Evolutionary conservation across 768 basidiomycete genomes (phyloP).

Genomic region (Asterophora parasitica): DNA sequence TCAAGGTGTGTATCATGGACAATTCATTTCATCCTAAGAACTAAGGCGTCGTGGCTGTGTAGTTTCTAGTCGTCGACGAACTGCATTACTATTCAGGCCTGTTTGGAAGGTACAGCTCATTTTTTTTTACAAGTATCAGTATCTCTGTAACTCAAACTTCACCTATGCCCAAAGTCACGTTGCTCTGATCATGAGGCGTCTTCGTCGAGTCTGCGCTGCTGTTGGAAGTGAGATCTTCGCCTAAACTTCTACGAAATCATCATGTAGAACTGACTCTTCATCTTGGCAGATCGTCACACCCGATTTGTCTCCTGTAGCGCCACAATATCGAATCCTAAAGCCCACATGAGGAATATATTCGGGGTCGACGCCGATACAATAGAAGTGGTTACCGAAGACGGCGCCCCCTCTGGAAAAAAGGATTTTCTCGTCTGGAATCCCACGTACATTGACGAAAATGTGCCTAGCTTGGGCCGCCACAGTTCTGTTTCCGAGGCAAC

Average conservation of each 20-base stretch:
- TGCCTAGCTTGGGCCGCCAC: slow-evolving; percentile 48
- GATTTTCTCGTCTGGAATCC: slow-evolving; percentile 80
- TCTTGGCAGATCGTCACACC: slow-evolving; percentile 41
- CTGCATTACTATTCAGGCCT: slow-evolving; percentile 81
- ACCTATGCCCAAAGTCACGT: slow-evolving; percentile 52
- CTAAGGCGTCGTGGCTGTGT: no score
- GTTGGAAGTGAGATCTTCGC: slow-evolving; percentile 59
- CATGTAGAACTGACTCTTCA: neutral
- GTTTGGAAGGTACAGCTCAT: slow-evolving; percentile 60
- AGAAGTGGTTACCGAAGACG: slow-evolving; percentile 70
- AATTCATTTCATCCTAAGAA: no score
- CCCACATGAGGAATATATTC: slow-evolving; percentile 76
- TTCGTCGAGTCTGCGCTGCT: slow-evolving; percentile 70
- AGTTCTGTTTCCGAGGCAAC: slow-evolving; percentile 68
- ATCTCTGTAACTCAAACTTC: neutral
- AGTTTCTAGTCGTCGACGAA: slow-evolving; percentile 80
- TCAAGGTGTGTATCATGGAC: slow-evolving; percentile 39
- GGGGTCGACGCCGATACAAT: slow-evolving; percentile 59
- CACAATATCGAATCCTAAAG: slow-evolving; percentile 70
- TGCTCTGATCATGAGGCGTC: slow-evolving; percentile 70
- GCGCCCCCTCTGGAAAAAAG: slow-evolving; percentile 76
- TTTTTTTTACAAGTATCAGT: neutral
- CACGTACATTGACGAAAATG: slow-evolving; percentile 48
- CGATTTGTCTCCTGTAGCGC: slow-evolving; percentile 85
- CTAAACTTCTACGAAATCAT: neutral